These are phyloP conservation scores for Brassica carinata DNA, from an alignment of 345 rosid species.

Conservation along the genomic window DNA sequence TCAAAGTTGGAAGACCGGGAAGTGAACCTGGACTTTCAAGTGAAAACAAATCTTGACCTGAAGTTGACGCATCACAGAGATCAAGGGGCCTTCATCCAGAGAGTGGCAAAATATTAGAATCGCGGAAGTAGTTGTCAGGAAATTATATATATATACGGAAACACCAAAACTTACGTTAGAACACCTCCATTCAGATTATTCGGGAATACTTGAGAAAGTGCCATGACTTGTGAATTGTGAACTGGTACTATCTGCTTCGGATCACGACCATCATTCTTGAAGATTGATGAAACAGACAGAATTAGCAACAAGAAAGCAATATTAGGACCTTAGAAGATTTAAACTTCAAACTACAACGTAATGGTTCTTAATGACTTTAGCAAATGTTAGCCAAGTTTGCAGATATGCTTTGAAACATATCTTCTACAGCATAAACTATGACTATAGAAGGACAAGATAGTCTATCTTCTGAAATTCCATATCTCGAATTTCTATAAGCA, in stretches of 20 bases:
- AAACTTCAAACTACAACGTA: conserved; percentile 17
- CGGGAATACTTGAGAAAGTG: conserved; percentile 87
- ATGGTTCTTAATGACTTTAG: conserved; percentile 1
- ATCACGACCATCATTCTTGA: conserved; percentile 80
- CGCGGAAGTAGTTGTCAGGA: conserved; percentile 5
- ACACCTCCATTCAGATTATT: conserved; percentile 73
- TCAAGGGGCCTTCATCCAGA: conserved; percentile 89
- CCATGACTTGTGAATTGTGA: conserved; percentile 79
- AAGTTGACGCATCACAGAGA: conserved; percentile 67
- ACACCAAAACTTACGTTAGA: conserved; percentile 65
- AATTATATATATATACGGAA: conserved; percentile 11
- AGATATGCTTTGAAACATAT: conserved; percentile 21
- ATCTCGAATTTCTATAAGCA: conserved; percentile 1
- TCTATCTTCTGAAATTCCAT: conserved; percentile 4
- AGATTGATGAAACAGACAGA: conserved; percentile 37
- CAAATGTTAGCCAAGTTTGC: conserved; percentile 10
- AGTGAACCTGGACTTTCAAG: conserved; percentile 66
- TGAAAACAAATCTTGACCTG: conserved; percentile 65
- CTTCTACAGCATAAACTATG: conserved; percentile 1
- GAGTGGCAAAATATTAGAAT: conserved; percentile 32
- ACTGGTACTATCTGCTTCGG: conserved; percentile 62
- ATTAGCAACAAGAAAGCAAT: conserved; percentile 27
- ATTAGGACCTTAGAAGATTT: conserved; percentile 20
- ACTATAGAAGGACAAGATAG: conserved; percentile 15
- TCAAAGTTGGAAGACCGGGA: conserved; percentile 56